Conservation (phyloP, 2,329 filamentous ascomycete genomes). For the Fusarium denticulatum region DNA sequence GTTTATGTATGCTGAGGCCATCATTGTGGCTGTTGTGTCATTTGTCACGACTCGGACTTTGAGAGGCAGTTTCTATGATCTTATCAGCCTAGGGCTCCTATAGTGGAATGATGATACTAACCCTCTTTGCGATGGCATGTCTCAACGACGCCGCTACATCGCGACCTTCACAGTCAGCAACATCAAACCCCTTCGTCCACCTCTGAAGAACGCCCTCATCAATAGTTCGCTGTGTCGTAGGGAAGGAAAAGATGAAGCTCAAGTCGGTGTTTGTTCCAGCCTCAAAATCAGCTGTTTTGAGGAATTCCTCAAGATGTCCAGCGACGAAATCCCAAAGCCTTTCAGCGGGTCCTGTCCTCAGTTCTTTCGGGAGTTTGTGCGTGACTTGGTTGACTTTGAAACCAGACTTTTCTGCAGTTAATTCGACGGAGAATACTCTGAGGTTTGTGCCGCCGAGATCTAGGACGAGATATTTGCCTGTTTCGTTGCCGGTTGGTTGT, state of each 20-base stretch:
- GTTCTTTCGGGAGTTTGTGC: neutral
- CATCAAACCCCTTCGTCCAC: constrained; percentile 98
- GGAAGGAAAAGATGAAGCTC: constrained; percentile 96
- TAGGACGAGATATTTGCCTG: neutral
- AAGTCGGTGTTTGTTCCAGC: neutral
- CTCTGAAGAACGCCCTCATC: constrained; percentile 91
- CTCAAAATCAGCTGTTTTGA: neutral
- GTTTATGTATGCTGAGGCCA: constrained; percentile 96
- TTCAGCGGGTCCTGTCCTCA: neutral
- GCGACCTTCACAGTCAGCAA: constrained; percentile 86
- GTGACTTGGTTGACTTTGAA: neutral
- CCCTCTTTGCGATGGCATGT: constrained; percentile 72
- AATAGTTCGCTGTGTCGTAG: constrained; percentile 90
- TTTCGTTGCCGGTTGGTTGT: neutral
- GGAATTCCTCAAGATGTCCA: neutral
- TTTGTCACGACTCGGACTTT: constrained; percentile 94
- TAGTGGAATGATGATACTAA: no score
- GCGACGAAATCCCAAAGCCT: constrained; percentile 4
- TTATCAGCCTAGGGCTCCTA: no score
- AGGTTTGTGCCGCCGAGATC: constrained; percentile 10
- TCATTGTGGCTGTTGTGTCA: constrained; percentile 95
- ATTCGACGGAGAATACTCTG: neutral
- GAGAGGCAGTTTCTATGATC: constrained; percentile 91
- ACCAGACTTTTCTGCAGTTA: neutral
- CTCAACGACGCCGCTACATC: constrained; percentile 92